phyloP scores from a whole-genome alignment of 1,284 basidiomycete species.

The Boletus smithii region DNA sequence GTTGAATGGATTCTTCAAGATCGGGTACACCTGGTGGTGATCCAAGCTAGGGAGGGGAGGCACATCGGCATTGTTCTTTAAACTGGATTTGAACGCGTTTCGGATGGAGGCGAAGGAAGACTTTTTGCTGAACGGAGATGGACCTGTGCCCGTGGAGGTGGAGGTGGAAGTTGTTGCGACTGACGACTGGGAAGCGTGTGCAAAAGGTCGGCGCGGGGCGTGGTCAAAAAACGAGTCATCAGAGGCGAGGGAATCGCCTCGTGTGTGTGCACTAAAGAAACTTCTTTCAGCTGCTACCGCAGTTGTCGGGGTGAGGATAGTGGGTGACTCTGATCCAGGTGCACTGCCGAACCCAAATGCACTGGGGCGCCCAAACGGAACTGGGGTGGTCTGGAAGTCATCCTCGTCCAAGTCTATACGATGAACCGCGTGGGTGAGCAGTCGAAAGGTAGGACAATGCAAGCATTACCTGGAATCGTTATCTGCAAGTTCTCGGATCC shows the following conservation, averaged over 20 bases:
- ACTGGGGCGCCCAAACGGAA: conserved; percentile 61
- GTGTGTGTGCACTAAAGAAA: conserved; percentile 58
- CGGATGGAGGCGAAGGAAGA: conserved; percentile 83
- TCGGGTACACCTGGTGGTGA: conserved; percentile 57
- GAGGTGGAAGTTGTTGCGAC: conserved; percentile 46
- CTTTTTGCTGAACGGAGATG: conserved; percentile 70
- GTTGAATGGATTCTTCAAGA: conserved; percentile 75
- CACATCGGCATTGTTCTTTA: conserved; percentile 49
- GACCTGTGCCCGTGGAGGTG: conserved; percentile 25
- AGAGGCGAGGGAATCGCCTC: conserved; percentile 71
- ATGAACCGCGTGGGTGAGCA: conserved; percentile 1
- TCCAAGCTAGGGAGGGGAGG: conserved; percentile 70
- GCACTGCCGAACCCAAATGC: conserved; percentile 39
- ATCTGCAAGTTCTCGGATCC: conserved; percentile 68
- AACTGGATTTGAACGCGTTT: conserved; percentile 80
- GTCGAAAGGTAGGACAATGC: not conserved
- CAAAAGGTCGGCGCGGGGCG: conserved; percentile 52
- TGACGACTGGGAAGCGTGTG: conserved; percentile 68
- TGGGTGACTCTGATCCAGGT: conserved; percentile 66
- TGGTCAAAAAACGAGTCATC: conserved; percentile 64
- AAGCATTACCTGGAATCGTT: conserved; percentile 67
- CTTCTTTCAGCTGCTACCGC: conserved; percentile 51
- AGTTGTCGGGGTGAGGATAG: conserved; percentile 42
- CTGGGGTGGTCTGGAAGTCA: conserved; percentile 57
- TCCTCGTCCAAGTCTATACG: conserved; percentile 70